Evolutionary conservation across 345 rosid species (phyloP), one percentile per base, ranked within the genome.

Genomic region (Stellera chamaejasme): DNA sequence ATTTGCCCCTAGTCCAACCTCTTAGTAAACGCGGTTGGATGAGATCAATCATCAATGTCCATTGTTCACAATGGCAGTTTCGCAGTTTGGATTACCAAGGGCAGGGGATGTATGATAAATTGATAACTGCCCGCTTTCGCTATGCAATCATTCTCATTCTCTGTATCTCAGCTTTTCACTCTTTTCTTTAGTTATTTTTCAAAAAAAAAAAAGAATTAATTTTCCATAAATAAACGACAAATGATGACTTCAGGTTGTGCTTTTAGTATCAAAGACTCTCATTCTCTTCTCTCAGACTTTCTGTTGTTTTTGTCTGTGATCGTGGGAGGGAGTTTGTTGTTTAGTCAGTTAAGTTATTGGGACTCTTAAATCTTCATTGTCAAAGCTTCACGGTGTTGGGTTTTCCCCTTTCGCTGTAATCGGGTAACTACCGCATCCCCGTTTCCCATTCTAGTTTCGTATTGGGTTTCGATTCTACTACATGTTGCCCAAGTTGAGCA

Each of bases 61-160:
- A 1, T 19, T 19, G 39, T 8, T 5, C 5, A 8, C 3, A 5
- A 32, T 32, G 39, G 39, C 39, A 32, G 9, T 32, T 32, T 32
- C 7, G 39, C 39, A 32, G 0, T 32, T 32, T 8, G 39, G 39
- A 32, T 32, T 2, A 32, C 5, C 23, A 19, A 19, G 23, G 23
- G 23, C 23, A 19, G 23, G 23, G 23, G 23, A 19, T 19, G 23
- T 19, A 19, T 19, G 23, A 19, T 19, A 19, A 19, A 19, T 19
- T 19, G 23, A 19, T 19, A 32, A 16, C 26, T 50, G 16, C 45
- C n/a, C 64, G 16, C 58, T 16, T 45, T 55, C 39, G 28, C 67
- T 49, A 48, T 60, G 67, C 56, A 69, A 59, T 66, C 70, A 66
- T 69, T 72, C 66, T 46, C 32, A 32, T 56, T 56, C 50, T 25